Percentiles rank a stretch among this genome's conserved stretches.
phyloP scores from a whole-genome alignment of 805 yeast species.

The Barnettozyma sucrosica region DNA sequence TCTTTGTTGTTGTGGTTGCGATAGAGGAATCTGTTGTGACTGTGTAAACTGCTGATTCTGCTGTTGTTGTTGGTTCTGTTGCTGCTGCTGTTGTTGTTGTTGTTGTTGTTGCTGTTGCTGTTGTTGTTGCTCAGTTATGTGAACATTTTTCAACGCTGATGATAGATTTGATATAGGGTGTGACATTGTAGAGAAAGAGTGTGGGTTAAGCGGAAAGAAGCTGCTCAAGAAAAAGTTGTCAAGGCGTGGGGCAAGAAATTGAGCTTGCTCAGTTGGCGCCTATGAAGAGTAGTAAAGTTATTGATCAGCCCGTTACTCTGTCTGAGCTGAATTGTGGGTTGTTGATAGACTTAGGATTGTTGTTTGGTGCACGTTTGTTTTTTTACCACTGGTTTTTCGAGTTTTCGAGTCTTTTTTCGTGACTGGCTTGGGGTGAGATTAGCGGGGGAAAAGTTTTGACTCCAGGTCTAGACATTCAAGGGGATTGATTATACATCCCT shows the following conservation, averaged over 20 bases:
- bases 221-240: too few relatives aligned
- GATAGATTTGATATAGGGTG: conserved; percentile 9
- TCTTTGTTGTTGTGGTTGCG: conserved; percentile 19
- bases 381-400: not conserved
- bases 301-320: not conserved
- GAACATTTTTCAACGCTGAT: conserved; percentile 8
- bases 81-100: conserved; percentile 2
- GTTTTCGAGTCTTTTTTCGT: not conserved
- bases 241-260: not conserved
- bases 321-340: not conserved
- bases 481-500: too few relatives aligned
- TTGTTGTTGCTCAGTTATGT: conserved; percentile 5
- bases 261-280: not conserved
- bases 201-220: not conserved
- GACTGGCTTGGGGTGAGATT: not conserved
- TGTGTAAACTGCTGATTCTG: conserved; percentile 1
- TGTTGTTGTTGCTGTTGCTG: conserved; percentile 8
- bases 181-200: not conserved
- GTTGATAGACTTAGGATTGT: not conserved
- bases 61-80: conserved; percentile 2
- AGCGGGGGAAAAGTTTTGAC: not conserved
- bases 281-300: not conserved
- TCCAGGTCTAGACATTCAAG: not conserved
- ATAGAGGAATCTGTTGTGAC: conserved; percentile 25
- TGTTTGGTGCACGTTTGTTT: not conserved